Percentiles rank a stretch among this genome's conserved stretches.
Conservation (phyloP, 2,329 filamentous ascomycete species). For the Penicillium fuscoglaucum region DNA sequence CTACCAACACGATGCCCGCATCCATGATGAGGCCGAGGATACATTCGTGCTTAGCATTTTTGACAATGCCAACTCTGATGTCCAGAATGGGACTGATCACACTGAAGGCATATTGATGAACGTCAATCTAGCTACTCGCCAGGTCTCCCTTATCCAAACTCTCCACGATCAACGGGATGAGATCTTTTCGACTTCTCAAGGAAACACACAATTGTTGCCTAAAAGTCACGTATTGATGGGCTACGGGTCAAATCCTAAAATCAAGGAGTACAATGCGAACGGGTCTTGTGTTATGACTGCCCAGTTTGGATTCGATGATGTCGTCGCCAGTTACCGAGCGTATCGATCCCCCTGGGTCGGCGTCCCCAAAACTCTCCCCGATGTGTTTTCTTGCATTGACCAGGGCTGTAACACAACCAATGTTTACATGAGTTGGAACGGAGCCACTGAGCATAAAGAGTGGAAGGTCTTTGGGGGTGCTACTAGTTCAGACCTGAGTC, state of each 20-base stretch:
- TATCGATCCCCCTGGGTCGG: constrained; percentile 28
- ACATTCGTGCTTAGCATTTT: constrained; percentile 31
- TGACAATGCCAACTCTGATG: constrained; percentile 31
- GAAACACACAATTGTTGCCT: constrained; percentile 15
- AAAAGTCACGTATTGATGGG: constrained; percentile 13
- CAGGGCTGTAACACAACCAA: constrained; percentile 12
- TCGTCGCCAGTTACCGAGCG: constrained; percentile 32
- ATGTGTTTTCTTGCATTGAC: constrained; percentile 18
- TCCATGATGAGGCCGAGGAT: constrained; percentile 28
- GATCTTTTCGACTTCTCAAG: constrained; percentile 21
- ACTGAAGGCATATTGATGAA: constrained; percentile 17
- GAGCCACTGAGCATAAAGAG: constrained; percentile 35
- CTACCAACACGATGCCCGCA: constrained; percentile 37
- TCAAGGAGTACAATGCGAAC: constrained; percentile 30
- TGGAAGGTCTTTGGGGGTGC: constrained; percentile 18
- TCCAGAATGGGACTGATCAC: background rate
- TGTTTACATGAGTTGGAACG: constrained; percentile 44
- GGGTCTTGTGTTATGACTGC: constrained; percentile 34
- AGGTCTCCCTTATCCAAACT: background rate
- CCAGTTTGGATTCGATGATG: constrained; percentile 30
- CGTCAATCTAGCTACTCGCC: constrained; percentile 15
- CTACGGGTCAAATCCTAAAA: constrained; percentile 17
- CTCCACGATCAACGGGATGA: background rate
- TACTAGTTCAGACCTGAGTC: background rate
- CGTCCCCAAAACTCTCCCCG: constrained; percentile 18